A percentile compares a stretch with the other conserved stretches of the same genome.
These are phyloP conservation scores for Cystobasidium pallidum DNA, from an alignment of 1,284 basidiomycete species.

Conservation along the genomic window DNA sequence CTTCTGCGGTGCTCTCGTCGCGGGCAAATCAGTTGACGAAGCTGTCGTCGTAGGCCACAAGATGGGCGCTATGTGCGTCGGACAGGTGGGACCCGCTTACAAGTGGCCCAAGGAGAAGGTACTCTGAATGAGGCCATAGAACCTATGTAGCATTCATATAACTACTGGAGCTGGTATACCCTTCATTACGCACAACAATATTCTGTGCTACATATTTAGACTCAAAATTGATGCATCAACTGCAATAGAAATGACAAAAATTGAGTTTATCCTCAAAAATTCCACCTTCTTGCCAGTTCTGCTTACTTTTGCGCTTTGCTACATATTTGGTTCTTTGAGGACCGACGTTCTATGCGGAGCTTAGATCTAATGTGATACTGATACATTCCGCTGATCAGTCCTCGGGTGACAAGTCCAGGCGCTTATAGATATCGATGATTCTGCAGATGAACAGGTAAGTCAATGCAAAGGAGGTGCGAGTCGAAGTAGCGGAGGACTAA, in stretches of 20 bases:
- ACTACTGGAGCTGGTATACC: slow-evolving; percentile 6
- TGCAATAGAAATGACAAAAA: slow-evolving; percentile 28
- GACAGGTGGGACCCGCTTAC: slow-evolving; percentile 66
- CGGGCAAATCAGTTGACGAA: slow-evolving; percentile 78
- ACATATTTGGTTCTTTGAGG: no score
- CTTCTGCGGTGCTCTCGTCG: slow-evolving; percentile 82
- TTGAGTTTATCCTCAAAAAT: slow-evolving; percentile 40
- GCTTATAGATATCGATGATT: slow-evolving; percentile 36
- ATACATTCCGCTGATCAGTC: slow-evolving; percentile 27
- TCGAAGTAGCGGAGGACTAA: neutral
- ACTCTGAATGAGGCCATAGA: slow-evolving; percentile 23
- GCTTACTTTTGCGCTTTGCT: no score
- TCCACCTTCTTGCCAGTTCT: neutral
- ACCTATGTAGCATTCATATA: slow-evolving; percentile 9
- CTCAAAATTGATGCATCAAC: slow-evolving; percentile 28
- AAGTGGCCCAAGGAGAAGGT: slow-evolving; percentile 47
- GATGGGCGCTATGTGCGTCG: slow-evolving; percentile 84
- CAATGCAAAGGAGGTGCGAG: no score
- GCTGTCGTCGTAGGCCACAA: slow-evolving; percentile 85
- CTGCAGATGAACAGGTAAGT: neutral
- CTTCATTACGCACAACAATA: neutral
- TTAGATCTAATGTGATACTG: no score
- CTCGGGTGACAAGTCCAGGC: slow-evolving; percentile 39
- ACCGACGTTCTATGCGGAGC: no score
- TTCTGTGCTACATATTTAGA: neutral